Evolutionary conservation across 805 yeast genomes (phyloP).

Genomic region (Clavispora fructus): DNA sequence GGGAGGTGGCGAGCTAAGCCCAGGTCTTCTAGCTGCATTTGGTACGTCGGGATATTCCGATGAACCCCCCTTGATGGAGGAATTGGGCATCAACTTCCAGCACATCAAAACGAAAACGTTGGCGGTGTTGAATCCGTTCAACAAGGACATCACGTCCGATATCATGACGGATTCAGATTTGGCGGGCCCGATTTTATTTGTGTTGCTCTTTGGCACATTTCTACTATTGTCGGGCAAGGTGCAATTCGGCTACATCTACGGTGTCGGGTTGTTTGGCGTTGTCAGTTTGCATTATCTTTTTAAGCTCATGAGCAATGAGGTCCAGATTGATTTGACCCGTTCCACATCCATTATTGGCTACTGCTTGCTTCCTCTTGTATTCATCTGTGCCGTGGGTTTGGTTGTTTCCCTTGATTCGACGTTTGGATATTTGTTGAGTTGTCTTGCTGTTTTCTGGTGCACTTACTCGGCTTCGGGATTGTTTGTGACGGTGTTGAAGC

Average conservation of each 20-base stretch:
- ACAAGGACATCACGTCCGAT: conserved; percentile 57
- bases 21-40: conserved; percentile 86
- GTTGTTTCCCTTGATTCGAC: conserved; percentile 63
- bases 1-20: conserved; percentile 48
- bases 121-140: conserved; percentile 78
- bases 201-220: conserved; percentile 78
- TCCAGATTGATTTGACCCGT: conserved; percentile 52
- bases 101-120: conserved; percentile 82
- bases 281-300: conserved; percentile 77
- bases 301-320: conserved; percentile 74
- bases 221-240: conserved; percentile 85
- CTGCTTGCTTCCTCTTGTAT: conserved; percentile 84
- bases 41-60: conserved; percentile 91
- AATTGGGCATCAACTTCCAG: conserved; percentile 84
- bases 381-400: conserved; percentile 68
- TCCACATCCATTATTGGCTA: conserved; percentile 93
- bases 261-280: conserved; percentile 91
- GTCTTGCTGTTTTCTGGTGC: conserved; percentile 78
- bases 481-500: conserved; percentile 76
- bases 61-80: conserved; percentile 91
- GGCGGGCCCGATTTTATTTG: conserved; percentile 92
- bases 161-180: conserved; percentile 82
- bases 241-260: conserved; percentile 95
- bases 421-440: conserved; percentile 66
- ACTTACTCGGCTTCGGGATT: conserved; percentile 91